Percentiles rank a stretch among this genome's conserved stretches.
Evolutionary conservation across 306 rosid species (phyloP).

Genomic region (Medicago lupulina): DNA sequence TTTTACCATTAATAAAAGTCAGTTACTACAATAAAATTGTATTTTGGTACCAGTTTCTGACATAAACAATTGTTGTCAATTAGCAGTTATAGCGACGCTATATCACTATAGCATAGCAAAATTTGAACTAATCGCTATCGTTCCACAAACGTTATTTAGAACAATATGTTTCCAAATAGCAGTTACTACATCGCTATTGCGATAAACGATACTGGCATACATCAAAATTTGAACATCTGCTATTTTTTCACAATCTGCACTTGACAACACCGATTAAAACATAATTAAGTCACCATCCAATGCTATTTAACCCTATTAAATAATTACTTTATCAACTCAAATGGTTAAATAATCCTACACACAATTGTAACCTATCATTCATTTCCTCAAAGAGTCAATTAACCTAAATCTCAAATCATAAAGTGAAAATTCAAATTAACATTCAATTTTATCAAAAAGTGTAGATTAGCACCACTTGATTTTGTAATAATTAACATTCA

Average conservation of each 20-base stretch:
- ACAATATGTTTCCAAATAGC: background rate
- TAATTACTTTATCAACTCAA: background rate
- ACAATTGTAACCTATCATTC: background rate
- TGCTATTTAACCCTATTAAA: background rate
- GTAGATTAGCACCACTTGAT: too few species aligned
- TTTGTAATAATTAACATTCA: too few species aligned
- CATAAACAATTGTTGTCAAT: background rate
- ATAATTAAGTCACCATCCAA: background rate
- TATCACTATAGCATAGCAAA: background rate
- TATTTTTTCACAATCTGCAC: too few species aligned
- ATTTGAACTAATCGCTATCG: background rate
- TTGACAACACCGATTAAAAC: background rate
- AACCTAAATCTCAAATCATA: background rate
- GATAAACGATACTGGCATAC: too few species aligned
- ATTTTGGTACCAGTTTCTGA: too few species aligned
- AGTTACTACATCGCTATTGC: background rate
- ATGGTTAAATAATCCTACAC: background rate
- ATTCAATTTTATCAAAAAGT: slow-evolving; percentile 13
- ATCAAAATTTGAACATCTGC: too few species aligned
- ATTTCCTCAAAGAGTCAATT: background rate
- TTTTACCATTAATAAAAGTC: too few species aligned
- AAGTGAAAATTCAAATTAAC: background rate
- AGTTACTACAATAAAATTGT: too few species aligned
- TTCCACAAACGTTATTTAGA: background rate
- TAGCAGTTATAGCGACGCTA: background rate